Evolutionary conservation across 169 alveolate genomes (phyloP).

Genomic region (Perkinsus chesapeaki): DNA sequence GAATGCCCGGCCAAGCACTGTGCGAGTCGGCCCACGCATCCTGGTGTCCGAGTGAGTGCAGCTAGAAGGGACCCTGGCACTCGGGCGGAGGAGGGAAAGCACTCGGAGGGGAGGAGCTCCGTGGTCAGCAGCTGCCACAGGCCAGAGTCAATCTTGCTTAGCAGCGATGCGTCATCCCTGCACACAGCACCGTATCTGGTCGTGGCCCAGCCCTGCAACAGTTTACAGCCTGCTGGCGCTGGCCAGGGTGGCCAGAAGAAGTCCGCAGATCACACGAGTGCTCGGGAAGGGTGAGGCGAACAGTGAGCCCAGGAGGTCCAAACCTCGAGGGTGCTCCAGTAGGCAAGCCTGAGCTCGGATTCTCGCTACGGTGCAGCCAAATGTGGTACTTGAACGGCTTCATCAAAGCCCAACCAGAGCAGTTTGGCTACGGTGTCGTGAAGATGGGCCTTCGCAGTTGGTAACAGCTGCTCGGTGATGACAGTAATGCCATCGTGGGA

Average conservation of each 20-base stretch:
- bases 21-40: not conserved
- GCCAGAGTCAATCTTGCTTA: not conserved
- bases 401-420: not conserved
- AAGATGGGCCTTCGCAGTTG: not conserved
- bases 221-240: not conserved
- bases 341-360: not conserved
- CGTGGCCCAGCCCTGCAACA: not conserved
- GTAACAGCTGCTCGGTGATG: not conserved
- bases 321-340: not conserved
- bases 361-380: not conserved
- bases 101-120: not conserved
- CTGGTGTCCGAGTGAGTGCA: not conserved
- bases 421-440: not conserved
- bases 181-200: not conserved
- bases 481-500: not conserved
- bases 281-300: not conserved
- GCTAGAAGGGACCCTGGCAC: not conserved
- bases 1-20: not conserved
- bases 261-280: not conserved
- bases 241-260: not conserved
- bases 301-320: not conserved
- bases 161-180: not conserved
- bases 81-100: not conserved
- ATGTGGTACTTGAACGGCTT: not conserved
- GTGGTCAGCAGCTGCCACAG: not conserved